Percentiles rank a stretch among this genome's conserved stretches.
These are phyloP conservation scores for Hysterium pulicare DNA, from an alignment of 2,329 filamentous ascomycete species.

Conservation along the genomic window DNA sequence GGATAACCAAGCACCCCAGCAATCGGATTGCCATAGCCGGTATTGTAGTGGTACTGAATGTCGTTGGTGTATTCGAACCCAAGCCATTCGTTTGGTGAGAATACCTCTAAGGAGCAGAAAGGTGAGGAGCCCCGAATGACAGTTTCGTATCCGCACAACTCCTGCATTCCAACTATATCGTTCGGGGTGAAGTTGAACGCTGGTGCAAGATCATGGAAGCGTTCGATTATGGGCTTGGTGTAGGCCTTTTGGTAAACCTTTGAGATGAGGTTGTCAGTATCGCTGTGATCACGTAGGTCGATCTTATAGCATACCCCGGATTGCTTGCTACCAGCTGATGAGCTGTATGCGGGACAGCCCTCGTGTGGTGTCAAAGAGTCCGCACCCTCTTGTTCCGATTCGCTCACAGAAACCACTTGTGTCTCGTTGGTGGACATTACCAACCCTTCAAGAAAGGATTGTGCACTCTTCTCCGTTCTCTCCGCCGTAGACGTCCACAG, in stretches of 20 bases:
- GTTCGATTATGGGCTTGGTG: slow-evolving; percentile 58
- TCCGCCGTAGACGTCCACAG: slow-evolving; percentile 64
- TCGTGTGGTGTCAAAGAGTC: slow-evolving; percentile 63
- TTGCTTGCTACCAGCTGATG: slow-evolving; percentile 56
- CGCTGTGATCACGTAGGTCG: neutral
- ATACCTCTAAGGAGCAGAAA: slow-evolving; percentile 59
- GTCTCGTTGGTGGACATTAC: slow-evolving; percentile 54
- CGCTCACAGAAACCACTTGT: slow-evolving; percentile 54
- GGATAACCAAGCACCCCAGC: slow-evolving; percentile 61
- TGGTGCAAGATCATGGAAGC: slow-evolving; percentile 52
- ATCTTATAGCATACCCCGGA: slow-evolving; percentile 32
- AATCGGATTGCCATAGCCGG: slow-evolving; percentile 59
- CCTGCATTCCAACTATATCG: slow-evolving; percentile 64
- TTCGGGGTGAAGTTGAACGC: slow-evolving; percentile 61
- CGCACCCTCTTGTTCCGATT: slow-evolving; percentile 56
- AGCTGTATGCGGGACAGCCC: slow-evolving; percentile 61
- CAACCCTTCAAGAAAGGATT: slow-evolving; percentile 57
- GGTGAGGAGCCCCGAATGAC: slow-evolving; percentile 60
- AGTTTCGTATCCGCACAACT: slow-evolving; percentile 64
- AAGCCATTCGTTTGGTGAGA: slow-evolving; percentile 63
- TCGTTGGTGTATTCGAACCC: slow-evolving; percentile 64
- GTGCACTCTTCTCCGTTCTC: slow-evolving; percentile 57
- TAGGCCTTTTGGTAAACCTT: slow-evolving; percentile 52
- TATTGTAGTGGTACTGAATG: slow-evolving; percentile 62
- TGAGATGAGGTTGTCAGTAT: slow-evolving; percentile 1